Percentiles rank a stretch among this genome's conserved stretches.
Conservation (phyloP, 495 filamentous ascomycete genomes). For the Xylaria nigripes region DNA sequence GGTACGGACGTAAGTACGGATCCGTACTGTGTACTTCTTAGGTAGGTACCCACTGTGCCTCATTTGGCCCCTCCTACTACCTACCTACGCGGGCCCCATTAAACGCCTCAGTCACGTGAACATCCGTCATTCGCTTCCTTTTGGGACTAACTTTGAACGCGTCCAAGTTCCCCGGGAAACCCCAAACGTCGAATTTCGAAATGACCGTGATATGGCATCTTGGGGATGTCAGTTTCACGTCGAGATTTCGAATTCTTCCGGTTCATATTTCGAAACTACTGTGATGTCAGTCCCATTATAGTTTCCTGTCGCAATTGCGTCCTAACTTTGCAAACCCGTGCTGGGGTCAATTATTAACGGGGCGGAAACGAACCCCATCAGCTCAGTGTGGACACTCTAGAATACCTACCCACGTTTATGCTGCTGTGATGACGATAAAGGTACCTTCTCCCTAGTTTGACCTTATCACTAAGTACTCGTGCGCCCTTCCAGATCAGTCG, state of each 20-base stretch:
- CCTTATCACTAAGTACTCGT: too few species aligned
- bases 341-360: neutral
- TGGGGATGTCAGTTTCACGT: neutral
- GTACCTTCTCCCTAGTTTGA: too few species aligned
- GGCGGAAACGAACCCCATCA: neutral
- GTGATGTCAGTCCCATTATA: neutral
- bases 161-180: neutral
- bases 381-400: neutral
- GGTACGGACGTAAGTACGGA: too few species aligned
- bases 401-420: neutral
- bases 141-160: neutral
- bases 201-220: neutral
- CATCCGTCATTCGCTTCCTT: neutral
- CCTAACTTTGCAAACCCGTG: neutral
- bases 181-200: neutral
- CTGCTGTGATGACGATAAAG: neutral
- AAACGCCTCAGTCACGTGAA: constrained; percentile 1
- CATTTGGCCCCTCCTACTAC: neutral
- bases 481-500: too few species aligned
- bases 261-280: neutral
- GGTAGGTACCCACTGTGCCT: too few species aligned
- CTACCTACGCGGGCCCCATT: neutral
- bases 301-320: neutral
- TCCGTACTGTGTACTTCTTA: neutral
- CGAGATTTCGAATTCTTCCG: neutral